Evolutionary conservation across 1,284 basidiomycete genomes (phyloP), one percentile per base, ranked within the genome.

Genomic region (Athelia sp.): DNA sequence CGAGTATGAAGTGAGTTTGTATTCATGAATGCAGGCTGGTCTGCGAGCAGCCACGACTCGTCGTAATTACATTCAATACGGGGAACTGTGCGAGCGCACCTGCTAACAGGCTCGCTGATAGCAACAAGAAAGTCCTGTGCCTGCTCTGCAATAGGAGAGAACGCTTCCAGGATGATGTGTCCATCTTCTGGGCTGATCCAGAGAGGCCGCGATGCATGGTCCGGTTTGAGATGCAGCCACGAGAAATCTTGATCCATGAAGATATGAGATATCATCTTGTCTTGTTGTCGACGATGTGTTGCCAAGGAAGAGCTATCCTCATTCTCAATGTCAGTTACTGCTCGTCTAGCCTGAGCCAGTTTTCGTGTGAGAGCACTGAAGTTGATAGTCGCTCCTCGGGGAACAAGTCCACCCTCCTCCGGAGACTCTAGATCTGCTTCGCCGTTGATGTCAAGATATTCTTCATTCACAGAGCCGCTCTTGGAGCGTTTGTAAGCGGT

Each of bases 121-220:
- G 97, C 96, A 50, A 97, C 92, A 36, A 99, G 76, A 61, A 99
- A 99, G 66, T 99, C 97, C 69, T 99, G 96, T 2, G 97, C 97
- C 68, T 98, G 94, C 61, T 96, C 92, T 23, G 97, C 96, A 52
- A 99, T 93, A 1, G 96, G 91, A 24, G 92, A 93, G 65, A 98
- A 98, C 0, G 92, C 92, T 68, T 98, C 95, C 31, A 98, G 80
- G 52, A 97, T 98, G 62, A 98, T 97, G 61, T 94, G 89, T 0
- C 93, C 91, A 59, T 90, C 85, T 57, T 93, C 90, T 32, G 96
- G 95, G 56, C 87, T 90, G 55, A 98, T 96, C 92, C 93, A 98
- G 21, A 98, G 71, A 17, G 95, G 95, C 42, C 95, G 82, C 13
- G 90, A 87, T 18, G 82, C 76, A 64, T 98, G 95, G 70, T 98